These are phyloP conservation scores for Chenopodium album DNA, from an alignment of 148 eudicot species.

Conservation along the genomic window DNA sequence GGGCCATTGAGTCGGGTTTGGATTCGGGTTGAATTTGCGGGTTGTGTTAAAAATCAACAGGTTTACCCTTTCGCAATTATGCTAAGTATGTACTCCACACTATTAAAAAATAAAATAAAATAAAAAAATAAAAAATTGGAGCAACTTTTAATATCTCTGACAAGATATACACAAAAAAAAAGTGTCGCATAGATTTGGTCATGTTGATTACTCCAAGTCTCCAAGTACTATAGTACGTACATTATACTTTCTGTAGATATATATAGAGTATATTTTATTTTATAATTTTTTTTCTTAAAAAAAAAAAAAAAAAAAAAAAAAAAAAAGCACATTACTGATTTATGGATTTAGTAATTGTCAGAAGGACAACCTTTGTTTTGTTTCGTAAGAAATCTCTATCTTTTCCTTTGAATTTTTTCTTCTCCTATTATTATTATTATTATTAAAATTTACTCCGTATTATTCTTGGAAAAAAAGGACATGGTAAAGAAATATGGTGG, in stretches of 20 bases:
- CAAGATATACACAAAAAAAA: neutral
- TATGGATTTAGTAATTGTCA: constrained; percentile 29
- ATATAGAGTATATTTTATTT: neutral
- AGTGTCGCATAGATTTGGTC: neutral
- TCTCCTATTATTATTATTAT: neutral
- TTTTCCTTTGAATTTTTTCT: constrained; percentile 10
- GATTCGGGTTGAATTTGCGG: no score
- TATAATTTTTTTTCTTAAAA: no score
- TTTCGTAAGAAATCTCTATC: constrained; percentile 19
- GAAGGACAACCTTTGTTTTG: constrained; percentile 18
- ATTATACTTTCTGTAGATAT: neutral
- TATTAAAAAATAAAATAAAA: no score
- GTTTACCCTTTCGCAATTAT: no score
- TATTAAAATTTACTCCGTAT: neutral
- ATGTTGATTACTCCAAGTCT: neutral
- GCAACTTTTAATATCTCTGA: neutral
- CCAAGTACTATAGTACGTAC: constrained; percentile 3
- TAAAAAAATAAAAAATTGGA: neutral
- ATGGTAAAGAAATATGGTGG: neutral
- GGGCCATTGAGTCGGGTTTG: no score
- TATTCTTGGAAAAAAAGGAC: neutral
- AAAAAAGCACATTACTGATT: neutral
- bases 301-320: no score
- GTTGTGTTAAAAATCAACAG: no score
- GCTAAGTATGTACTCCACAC: no score